Percentiles rank a stretch among this genome's conserved stretches.
phyloP scores from a whole-genome alignment of 2,329 filamentous ascomycete species.

The Knufia petricola region DNA sequence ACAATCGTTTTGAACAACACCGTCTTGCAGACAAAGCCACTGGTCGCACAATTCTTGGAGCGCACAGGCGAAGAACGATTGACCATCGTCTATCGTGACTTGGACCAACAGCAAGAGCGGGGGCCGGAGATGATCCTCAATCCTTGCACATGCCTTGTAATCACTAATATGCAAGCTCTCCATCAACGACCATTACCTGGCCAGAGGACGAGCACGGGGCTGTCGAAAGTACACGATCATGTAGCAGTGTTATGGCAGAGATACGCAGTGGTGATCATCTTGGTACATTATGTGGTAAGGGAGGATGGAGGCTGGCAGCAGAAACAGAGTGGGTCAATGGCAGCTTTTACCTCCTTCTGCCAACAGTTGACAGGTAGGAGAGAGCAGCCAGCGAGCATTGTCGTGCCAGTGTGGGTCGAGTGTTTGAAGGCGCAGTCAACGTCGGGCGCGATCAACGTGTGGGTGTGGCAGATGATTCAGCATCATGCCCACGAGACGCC shows the following conservation, averaged over 20 bases:
- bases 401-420: conserved; percentile 15
- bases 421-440: not conserved
- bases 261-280: conserved; percentile 59
- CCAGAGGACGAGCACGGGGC: conserved; percentile 31
- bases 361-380: not conserved
- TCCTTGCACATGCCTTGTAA: conserved; percentile 56
- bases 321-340: not conserved
- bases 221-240: conserved; percentile 44
- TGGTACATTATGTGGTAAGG: not conserved
- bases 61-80: conserved; percentile 8
- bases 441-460: conserved; percentile 13
- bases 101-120: conserved; percentile 32
- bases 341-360: conserved; percentile 3
- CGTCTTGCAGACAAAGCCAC: conserved; percentile 11
- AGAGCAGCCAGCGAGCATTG: not conserved
- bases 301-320: not conserved
- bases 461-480: conserved; percentile 38
- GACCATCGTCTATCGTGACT: conserved; percentile 23
- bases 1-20: conserved; percentile 15
- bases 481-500: conserved; percentile 7
- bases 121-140: conserved; percentile 60
- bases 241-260: conserved; percentile 45
- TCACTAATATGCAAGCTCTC: conserved; percentile 61
- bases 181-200: conserved; percentile 64
- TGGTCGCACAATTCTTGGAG: conserved; percentile 14